phyloP scores from a whole-genome alignment of 768 basidiomycete species.

The Kondoa malvinella region DNA sequence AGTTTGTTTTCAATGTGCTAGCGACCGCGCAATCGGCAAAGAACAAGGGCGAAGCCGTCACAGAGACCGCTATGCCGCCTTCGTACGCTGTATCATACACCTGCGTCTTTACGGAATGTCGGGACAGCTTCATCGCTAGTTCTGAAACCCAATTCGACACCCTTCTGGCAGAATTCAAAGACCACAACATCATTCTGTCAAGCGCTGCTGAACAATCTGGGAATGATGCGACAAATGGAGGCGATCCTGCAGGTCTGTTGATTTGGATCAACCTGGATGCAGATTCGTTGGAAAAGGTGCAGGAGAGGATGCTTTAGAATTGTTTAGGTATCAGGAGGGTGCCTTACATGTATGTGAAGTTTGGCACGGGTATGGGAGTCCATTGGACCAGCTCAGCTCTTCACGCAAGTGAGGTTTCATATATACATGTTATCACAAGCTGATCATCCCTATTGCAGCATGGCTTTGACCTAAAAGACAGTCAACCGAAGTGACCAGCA shows the following conservation, averaged over 20 bases:
- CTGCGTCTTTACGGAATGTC: constrained; percentile 52
- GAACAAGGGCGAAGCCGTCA: background rate
- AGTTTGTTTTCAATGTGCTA: constrained; percentile 60
- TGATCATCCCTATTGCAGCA: too few species aligned
- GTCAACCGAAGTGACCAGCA: background rate
- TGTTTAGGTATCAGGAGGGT: constrained; percentile 10
- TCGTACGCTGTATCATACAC: constrained; percentile 47
- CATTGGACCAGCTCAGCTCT: too few species aligned
- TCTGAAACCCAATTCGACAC: constrained; percentile 69
- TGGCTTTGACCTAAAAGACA: background rate
- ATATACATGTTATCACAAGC: too few species aligned
- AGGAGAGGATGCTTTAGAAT: constrained; percentile 26
- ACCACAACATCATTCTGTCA: constrained; percentile 65
- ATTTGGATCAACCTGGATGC: constrained; percentile 77
- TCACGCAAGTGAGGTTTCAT: too few species aligned
- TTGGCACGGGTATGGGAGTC: too few species aligned
- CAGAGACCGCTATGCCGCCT: constrained; percentile 28
- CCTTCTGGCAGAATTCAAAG: constrained; percentile 72
- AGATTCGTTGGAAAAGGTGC: constrained; percentile 43
- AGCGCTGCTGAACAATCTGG: constrained; percentile 29
- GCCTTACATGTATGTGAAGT: too few species aligned
- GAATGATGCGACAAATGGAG: constrained; percentile 34
- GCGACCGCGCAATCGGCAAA: constrained; percentile 29
- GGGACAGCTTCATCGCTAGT: constrained; percentile 72
- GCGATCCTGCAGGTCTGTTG: constrained; percentile 37